A percentile compares a stretch with the other conserved stretches of the same genome.
phyloP scores from a whole-genome alignment of 2,329 filamentous ascomycete species.

The Cercospora nicotianae region DNA sequence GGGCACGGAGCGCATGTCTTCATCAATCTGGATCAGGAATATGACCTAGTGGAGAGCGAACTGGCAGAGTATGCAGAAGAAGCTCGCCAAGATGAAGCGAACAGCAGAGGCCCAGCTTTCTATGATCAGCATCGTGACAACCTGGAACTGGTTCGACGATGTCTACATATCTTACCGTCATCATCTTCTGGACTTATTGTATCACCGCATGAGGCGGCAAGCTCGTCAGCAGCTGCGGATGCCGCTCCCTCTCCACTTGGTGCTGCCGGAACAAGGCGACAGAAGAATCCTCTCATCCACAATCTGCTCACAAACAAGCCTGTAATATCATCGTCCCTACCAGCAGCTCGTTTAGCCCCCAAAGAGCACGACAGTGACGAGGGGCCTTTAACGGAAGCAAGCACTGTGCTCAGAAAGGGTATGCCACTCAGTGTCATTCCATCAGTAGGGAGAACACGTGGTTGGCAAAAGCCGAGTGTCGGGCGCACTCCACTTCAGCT shows the following conservation, averaged over 20 bases:
- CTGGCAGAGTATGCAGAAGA: slow-evolving; percentile 31
- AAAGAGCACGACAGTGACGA: slow-evolving; percentile 28
- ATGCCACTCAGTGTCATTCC: slow-evolving; percentile 86
- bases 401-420: slow-evolving; percentile 86
- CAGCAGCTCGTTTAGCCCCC: slow-evolving; percentile 61
- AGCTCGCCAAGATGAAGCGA: slow-evolving; percentile 24
- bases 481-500: slow-evolving; percentile 65
- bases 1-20: slow-evolving; percentile 73
- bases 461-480: slow-evolving; percentile 67
- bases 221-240: slow-evolving; percentile 44
- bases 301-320: slow-evolving; percentile 96
- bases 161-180: slow-evolving; percentile 74
- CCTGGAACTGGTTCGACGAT: slow-evolving; percentile 67
- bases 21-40: slow-evolving; percentile 92
- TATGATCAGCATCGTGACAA: slow-evolving; percentile 64
- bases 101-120: slow-evolving; percentile 17
- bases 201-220: slow-evolving; percentile 79
- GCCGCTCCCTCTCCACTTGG: slow-evolving; percentile 28
- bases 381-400: slow-evolving; percentile 39
- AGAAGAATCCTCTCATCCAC: slow-evolving; percentile 85
- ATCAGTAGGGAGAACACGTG: slow-evolving; percentile 58
- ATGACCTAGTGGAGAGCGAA: slow-evolving; percentile 64
- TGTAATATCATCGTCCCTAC: slow-evolving; percentile 85
- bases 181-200: slow-evolving; percentile 87
- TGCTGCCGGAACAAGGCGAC: slow-evolving; percentile 55